Conservation (phyloP, 2,329 filamentous ascomycete species). For the Phialocephala subalpina region DNA sequence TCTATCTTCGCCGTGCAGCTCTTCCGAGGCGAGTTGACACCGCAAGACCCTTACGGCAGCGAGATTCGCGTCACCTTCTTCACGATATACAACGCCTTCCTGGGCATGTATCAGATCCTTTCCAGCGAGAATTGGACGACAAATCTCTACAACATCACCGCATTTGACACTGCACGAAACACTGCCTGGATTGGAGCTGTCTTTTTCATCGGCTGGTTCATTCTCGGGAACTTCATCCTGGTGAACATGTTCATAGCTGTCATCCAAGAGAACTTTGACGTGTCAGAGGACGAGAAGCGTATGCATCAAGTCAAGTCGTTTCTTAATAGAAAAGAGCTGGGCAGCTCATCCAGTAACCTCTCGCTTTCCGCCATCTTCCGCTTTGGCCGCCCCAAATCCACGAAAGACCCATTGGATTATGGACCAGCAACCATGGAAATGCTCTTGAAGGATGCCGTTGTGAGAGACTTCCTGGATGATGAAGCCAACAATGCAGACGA, state of each 20-base stretch:
- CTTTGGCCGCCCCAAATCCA: slow-evolving; percentile 64
- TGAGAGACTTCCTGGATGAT: slow-evolving; percentile 92
- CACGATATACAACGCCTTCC: slow-evolving; percentile 93
- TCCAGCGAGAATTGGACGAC: slow-evolving; percentile 97
- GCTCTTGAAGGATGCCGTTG: slow-evolving; percentile 94
- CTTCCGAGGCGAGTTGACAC: slow-evolving; percentile 85
- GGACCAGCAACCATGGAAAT: slow-evolving; percentile 93
- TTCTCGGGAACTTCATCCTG: slow-evolving; percentile 92
- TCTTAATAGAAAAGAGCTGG: slow-evolving; percentile 87
- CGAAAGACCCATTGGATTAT: slow-evolving; percentile 87
- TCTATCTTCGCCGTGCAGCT: slow-evolving; percentile 94
- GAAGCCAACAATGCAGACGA: slow-evolving; percentile 55
- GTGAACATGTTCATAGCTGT: slow-evolving; percentile 99
- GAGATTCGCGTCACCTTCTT: slow-evolving; percentile 79
- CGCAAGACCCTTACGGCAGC: slow-evolving; percentile 66
- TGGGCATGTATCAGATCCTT: slow-evolving; percentile 97
- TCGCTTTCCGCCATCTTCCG: slow-evolving; percentile 77
- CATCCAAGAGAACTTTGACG: slow-evolving; percentile 99
- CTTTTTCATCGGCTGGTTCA: slow-evolving; percentile 95
- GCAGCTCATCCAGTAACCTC: slow-evolving; percentile 74
- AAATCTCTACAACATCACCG: slow-evolving; percentile 84
- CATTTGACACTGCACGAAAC: slow-evolving; percentile 67
- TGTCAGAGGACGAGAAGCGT: slow-evolving; percentile 97
- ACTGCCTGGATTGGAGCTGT: slow-evolving; percentile 94
- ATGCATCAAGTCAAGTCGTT: slow-evolving; percentile 96